These are phyloP conservation scores for Taphrina communis DNA, from an alignment of 1,139 yeast species.

Conservation along the genomic window DNA sequence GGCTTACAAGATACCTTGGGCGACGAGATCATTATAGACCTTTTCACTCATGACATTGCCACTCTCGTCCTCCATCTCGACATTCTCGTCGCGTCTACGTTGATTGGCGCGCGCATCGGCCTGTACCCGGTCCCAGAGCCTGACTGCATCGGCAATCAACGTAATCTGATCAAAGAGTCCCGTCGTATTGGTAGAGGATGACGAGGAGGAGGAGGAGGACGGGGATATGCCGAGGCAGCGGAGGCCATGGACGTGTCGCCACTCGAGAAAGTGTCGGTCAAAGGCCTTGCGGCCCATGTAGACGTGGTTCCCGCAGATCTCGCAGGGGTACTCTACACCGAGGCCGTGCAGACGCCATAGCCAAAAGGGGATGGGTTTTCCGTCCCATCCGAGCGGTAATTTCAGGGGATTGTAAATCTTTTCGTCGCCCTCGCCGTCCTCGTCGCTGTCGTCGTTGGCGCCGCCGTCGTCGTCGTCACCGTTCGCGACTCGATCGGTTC, in stretches of 20 bases:
- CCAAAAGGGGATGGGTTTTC: conserved; percentile 93
- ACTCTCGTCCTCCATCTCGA: conserved; percentile 87
- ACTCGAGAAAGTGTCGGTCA: conserved; percentile 73
- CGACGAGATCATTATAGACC: conserved; percentile 81
- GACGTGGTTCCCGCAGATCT: conserved; percentile 77
- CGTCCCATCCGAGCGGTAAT: conserved; percentile 84
- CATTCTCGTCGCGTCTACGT: conserved; percentile 61
- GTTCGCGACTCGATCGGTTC: conserved; percentile 46
- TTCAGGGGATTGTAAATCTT: conserved; percentile 58
- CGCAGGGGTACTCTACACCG: conserved; percentile 75
- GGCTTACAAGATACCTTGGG: conserved; percentile 70
- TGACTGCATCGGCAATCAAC: conserved; percentile 69
- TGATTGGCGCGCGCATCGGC: conserved; percentile 55
- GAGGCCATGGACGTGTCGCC: conserved; percentile 75
- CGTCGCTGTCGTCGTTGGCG: conserved; percentile 46
- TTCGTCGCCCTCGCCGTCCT: conserved; percentile 46
- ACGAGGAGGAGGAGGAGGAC: too few species aligned
- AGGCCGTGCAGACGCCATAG: conserved; percentile 86
- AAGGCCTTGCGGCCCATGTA: conserved; percentile 78
- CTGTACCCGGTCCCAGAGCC: conserved; percentile 60
- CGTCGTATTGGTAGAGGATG: conserved; percentile 47
- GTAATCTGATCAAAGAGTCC: conserved; percentile 67
- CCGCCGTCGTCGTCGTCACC: conserved; percentile 47
- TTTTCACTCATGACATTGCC: conserved; percentile 90
- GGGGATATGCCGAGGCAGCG: conserved; percentile 73